Conservation (phyloP, 2,329 filamentous ascomycete genomes). For the Colletotrichum scovillei region DNA sequence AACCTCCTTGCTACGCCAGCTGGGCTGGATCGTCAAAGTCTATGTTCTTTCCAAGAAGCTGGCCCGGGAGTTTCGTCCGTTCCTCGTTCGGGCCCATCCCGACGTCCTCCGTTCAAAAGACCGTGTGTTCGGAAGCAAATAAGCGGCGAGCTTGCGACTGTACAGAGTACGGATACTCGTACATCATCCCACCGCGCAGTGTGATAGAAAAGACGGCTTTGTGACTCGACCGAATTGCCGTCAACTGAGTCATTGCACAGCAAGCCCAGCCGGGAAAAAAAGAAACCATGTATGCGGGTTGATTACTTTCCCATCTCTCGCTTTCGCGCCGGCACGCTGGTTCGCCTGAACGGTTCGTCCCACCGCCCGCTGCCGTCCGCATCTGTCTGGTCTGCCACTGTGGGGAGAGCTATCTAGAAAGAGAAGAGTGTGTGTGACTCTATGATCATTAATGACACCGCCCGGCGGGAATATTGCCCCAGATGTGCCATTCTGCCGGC, state of each 20-base stretch:
- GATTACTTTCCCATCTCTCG: background rate
- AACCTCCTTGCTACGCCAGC: background rate
- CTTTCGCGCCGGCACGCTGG: background rate
- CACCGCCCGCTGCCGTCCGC: background rate
- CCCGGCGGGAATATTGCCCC: background rate
- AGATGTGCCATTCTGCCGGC: background rate
- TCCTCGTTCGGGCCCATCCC: too few species aligned
- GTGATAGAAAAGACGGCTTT: background rate
- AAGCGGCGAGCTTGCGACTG: background rate
- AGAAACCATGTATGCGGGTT: background rate
- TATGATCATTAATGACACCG: background rate
- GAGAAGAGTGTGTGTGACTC: background rate
- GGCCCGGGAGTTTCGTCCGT: background rate
- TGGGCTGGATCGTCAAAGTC: background rate
- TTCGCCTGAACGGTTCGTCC: background rate
- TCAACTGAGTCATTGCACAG: background rate
- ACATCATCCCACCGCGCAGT: background rate
- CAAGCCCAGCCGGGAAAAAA: background rate
- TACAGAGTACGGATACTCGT: background rate
- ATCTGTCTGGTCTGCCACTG: background rate
- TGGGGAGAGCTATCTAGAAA: background rate
- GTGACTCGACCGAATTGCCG: background rate
- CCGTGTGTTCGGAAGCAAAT: background rate
- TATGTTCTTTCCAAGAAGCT: background rate
- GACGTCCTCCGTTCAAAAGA: background rate